Base-by-base conservation (phyloP, 257 asterid genomes). In the Jacaranda copaia region DNA sequence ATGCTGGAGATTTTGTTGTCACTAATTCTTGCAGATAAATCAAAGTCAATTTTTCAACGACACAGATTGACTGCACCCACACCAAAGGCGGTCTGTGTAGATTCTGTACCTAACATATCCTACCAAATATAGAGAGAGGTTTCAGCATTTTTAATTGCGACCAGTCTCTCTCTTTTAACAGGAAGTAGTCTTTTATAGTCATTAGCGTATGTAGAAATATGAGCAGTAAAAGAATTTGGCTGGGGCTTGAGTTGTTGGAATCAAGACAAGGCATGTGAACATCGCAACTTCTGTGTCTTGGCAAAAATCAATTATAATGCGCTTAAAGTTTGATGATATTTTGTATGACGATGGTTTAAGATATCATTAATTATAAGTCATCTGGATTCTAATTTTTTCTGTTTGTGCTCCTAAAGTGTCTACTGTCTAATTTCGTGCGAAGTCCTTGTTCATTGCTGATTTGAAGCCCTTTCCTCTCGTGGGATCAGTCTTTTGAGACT, bases 61-160 rank as follows among this genome's bases (percentile, higher is more conserved):
- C 97, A 5, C 98, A 92, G 65, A 94, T 94, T 42, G 98, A 94
- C 77, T 94, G 98, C 84, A 94, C 98, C 7, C 98, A 94, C 78
- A 87, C 97, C 0, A 92, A 92, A 81, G 98, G 98, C 53, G 98
- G 97, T 0, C 88, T 94, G 96, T 81, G 94, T 92, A 63, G 98
- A 94, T 86, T 89, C 98, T 38, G 97, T 90, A 20, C 19, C 19
- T 80, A n/a, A 83, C 90, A 78, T 87, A 73, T 81, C 98, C 97
- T 42, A 67, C 86, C 5, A 96, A 77, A 80, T 75, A 81, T 39
- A 70, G 65, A 73, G 94, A 85, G 88, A 84, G 94, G 91, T 85
- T 92, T 18, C 88, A 82, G 89, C 88, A 39, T 79, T 88, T 89
- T 88, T 90, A 86, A 78, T 73, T 62, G 87, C 79, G 57, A 69